Evolutionary conservation across 768 basidiomycete species (phyloP).

Genomic region (Suillus subalutaceus): DNA sequence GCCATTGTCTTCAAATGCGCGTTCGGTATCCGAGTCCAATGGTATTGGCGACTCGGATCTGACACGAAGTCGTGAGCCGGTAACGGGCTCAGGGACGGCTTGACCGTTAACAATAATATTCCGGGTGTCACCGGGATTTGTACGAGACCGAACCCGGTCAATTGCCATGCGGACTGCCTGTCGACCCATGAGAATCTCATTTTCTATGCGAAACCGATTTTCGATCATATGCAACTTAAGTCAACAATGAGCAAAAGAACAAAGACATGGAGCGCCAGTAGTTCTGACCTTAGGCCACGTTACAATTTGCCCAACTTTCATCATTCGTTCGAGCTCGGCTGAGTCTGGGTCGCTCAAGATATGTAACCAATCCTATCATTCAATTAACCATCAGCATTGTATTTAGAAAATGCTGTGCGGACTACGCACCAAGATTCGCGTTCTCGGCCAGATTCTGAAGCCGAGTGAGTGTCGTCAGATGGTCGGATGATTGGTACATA

Average conservation of each 20-base stretch:
- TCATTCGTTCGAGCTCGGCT: slow-evolving; percentile 81
- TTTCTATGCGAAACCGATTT: slow-evolving; percentile 86
- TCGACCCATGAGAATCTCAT: slow-evolving; percentile 79
- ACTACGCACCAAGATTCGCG: slow-evolving; percentile 63
- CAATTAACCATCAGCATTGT: slow-evolving; percentile 7
- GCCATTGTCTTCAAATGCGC: slow-evolving; percentile 57
- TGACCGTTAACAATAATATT: slow-evolving; percentile 26
- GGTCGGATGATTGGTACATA: slow-evolving; percentile 42
- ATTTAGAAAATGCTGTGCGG: slow-evolving; percentile 9
- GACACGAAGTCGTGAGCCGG: slow-evolving; percentile 21
- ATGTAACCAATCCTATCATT: slow-evolving; percentile 73
- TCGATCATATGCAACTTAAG: slow-evolving; percentile 88
- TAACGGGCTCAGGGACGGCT: slow-evolving; percentile 24
- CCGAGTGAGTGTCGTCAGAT: slow-evolving; percentile 28
- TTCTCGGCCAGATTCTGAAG: slow-evolving; percentile 81
- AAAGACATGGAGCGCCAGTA: background rate
- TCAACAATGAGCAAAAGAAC: background rate
- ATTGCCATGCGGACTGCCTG: slow-evolving; percentile 64
- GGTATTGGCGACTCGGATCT: slow-evolving; percentile 58
- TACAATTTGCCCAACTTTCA: slow-evolving; percentile 82
- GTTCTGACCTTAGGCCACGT: slow-evolving; percentile 92
- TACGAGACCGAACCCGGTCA: slow-evolving; percentile 37
- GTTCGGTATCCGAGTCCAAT: slow-evolving; percentile 80
- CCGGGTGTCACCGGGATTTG: slow-evolving; percentile 26
- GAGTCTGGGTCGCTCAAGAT: slow-evolving; percentile 85